Evolutionary conservation across 192 early-diverging fungal species (phyloP), one percentile per base, ranked within the genome.

Genomic region (Irineochytrium annulatum): DNA sequence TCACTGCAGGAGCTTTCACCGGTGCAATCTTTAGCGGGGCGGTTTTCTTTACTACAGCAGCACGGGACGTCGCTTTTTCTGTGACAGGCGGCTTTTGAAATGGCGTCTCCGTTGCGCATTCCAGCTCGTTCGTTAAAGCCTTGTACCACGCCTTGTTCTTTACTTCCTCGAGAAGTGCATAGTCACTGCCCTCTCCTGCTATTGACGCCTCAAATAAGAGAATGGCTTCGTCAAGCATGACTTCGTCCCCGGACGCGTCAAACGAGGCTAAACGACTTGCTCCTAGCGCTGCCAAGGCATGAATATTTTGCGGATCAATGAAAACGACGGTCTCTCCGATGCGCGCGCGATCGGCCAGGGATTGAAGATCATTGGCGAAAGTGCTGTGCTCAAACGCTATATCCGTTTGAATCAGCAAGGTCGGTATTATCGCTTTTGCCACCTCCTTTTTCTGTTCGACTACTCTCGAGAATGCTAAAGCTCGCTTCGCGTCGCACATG

Each of bases 151-250:
- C 8, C 8, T 20, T 24, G 13, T 35, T 35, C 17, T 16, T 14
- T 5, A 32, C 37, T 48, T 26, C 37, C 44, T 13, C 37, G 30
- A 13, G 14, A 11, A 20, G 35, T 17, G 28, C 52, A 31, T 31
- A 17, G 4, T 8, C 11, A 41, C 49, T 59, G 2, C 22, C 30
- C 49, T 69, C 67, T 13, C 57, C 62, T 30, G 32, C 69, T 1
- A 72, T 45, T n/a, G 63, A 39, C 5, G 62, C 59, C 27, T 16
- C 13, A 51, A 72, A 72, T 11, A 64, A 24, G 29, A 53, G 22
- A n/a, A 67, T 63, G 2, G 60, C 70, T 39, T 62, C 51, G 2
- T 44, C 45, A 27, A 72, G 32, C 64, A 24, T n/a, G 11, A 16
- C 30, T 1, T 33, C 8, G 19, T 13, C 28, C 2, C 29, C 19